phyloP scores from a whole-genome alignment of 2,329 filamentous ascomycete genomes.

The Periconia digitata region DNA sequence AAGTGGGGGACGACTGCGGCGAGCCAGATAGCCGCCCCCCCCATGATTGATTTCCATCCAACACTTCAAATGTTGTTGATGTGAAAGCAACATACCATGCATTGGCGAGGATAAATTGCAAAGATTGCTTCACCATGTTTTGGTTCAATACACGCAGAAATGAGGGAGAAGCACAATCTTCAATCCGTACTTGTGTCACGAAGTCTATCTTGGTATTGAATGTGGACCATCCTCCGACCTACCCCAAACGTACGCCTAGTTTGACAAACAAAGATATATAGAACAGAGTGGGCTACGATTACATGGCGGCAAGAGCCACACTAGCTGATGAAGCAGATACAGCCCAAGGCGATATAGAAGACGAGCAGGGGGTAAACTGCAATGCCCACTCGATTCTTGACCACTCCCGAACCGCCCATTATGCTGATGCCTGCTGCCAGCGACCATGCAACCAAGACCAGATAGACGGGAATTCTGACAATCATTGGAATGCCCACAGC shows the following conservation, averaged over 20 bases:
- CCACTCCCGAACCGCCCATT: constrained; percentile 88
- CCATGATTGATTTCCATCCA: too few relatives aligned
- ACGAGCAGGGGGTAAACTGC: constrained; percentile 94
- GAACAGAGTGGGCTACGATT: constrained; percentile 8
- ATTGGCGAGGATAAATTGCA: too few relatives aligned
- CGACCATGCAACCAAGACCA: constrained; percentile 87
- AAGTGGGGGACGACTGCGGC: too few relatives aligned
- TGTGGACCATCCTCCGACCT: too few relatives aligned
- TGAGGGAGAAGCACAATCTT: too few relatives aligned
- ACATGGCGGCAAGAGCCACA: constrained; percentile 6
- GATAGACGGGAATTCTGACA: constrained; percentile 84
- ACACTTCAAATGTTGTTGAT: too few relatives aligned
- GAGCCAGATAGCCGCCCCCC: too few relatives aligned
- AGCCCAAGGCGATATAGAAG: constrained; percentile 91
- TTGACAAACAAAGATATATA: constrained; percentile 4
- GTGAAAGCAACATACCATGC: too few relatives aligned
- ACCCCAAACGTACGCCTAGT: background rate
- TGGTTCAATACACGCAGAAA: too few relatives aligned
- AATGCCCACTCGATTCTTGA: constrained; percentile 90
- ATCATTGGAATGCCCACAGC: constrained; percentile 79
- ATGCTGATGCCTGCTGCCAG: constrained; percentile 95
- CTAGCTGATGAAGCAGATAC: constrained; percentile 95
- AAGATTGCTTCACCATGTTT: too few relatives aligned
- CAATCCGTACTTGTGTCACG: too few relatives aligned
- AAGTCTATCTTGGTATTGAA: too few relatives aligned